Evolutionary conservation across 2,329 filamentous ascomycete species (phyloP).

Genomic region (Sarocladium oryzae): DNA sequence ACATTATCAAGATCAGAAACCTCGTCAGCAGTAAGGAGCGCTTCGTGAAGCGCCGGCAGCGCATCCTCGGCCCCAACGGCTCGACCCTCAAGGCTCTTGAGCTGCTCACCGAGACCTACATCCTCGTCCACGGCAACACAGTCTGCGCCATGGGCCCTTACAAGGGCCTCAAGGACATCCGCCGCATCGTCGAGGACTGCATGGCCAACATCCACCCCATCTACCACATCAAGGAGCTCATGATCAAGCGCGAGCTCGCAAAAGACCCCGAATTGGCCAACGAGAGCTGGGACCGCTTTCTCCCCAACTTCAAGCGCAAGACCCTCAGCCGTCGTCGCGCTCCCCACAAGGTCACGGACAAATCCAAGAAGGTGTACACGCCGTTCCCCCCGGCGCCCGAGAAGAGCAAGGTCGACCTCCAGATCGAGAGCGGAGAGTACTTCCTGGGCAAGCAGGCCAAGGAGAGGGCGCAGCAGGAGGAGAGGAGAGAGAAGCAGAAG

Average conservation of each 20-base stretch:
- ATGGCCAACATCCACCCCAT: conserved; percentile 98
- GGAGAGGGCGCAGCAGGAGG: conserved; percentile 73
- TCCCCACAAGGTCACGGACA: conserved; percentile 84
- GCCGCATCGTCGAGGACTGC: conserved; percentile 85
- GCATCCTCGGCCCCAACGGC: conserved; percentile 85
- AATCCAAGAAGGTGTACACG: conserved; percentile 89
- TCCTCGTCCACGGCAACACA: conserved; percentile 94
- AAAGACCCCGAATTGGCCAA: conserved; percentile 81
- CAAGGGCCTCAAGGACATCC: conserved; percentile 88
- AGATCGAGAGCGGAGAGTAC: conserved; percentile 97
- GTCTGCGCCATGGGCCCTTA: conserved; percentile 87
- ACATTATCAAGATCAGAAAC: conserved; percentile 92
- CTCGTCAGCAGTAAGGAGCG: conserved; percentile 89
- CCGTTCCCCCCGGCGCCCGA: conserved; percentile 95
- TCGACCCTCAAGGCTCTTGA: conserved; percentile 92
- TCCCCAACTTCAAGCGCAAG: conserved; percentile 95
- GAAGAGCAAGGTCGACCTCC: conserved; percentile 97
- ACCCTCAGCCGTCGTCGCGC: conserved; percentile 76
- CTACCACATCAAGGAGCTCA: conserved; percentile 69
- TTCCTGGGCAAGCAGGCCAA: conserved; percentile 91
- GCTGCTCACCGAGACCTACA: conserved; percentile 83
- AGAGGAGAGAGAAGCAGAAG: conserved; percentile 76
- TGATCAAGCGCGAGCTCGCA: conserved; percentile 88
- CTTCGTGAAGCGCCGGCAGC: conserved; percentile 89
- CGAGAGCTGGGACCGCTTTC: conserved; percentile 92